phyloP scores from a whole-genome alignment of 1,284 basidiomycete genomes.

The Sphaerobolus stellatus region DNA sequence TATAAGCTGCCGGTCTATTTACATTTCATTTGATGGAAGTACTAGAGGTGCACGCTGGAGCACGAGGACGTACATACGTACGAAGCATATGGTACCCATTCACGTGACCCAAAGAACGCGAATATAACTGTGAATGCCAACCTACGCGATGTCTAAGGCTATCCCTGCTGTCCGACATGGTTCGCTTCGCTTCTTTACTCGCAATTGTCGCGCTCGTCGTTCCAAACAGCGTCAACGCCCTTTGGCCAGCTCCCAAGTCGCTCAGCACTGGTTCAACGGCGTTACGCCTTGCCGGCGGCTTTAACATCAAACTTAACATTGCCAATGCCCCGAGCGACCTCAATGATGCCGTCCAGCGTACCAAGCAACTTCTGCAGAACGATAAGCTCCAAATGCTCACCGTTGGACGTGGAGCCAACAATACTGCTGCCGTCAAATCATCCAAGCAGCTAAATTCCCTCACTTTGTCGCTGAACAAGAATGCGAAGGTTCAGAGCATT shows the following conservation, averaged over 20 bases:
- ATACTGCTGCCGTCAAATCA: slow-evolving; percentile 14
- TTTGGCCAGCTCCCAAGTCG: slow-evolving; percentile 25
- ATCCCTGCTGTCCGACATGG: no score
- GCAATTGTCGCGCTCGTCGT: slow-evolving; percentile 2
- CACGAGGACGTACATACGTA: no score
- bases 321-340: slow-evolving; percentile 27
- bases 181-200: not conserved
- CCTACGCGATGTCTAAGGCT: no score
- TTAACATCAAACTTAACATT: slow-evolving; percentile 22
- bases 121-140: no score
- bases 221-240: slow-evolving; percentile 7
- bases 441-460: slow-evolving; percentile 27
- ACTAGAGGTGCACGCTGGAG: no score
- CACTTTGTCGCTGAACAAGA: slow-evolving; percentile 40
- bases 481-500: slow-evolving; percentile 32
- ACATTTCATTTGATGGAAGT: no score
- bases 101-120: no score
- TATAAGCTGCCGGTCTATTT: no score
- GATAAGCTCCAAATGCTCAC: slow-evolving; percentile 27
- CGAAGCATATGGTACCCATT: no score
- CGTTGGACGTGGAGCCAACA: slow-evolving; percentile 26
- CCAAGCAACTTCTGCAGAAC: slow-evolving; percentile 19
- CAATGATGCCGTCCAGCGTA: slow-evolving; percentile 22
- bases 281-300: slow-evolving; percentile 23
- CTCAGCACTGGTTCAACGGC: slow-evolving; percentile 20